These are phyloP conservation scores for Russula abietina DNA, from an alignment of 768 basidiomycete genomes.

Conservation along the genomic window DNA sequence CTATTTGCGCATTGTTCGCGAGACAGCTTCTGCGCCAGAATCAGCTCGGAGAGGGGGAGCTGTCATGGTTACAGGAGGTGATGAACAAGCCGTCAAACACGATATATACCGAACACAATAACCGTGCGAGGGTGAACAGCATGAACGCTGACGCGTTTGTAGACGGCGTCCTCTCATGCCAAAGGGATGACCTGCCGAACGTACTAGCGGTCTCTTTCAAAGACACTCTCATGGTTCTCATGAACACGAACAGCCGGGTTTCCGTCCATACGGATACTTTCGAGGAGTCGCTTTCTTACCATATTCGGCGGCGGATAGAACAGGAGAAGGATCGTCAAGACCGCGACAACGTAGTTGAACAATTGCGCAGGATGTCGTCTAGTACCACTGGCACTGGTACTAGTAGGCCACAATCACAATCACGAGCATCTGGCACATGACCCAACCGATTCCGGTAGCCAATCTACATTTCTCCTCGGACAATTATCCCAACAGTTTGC, in stretches of 20 bases:
- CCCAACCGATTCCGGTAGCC: background rate
- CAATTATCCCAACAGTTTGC: constrained; percentile 14
- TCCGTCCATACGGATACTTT: background rate
- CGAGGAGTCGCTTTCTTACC: background rate
- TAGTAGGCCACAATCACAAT: background rate
- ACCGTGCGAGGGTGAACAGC: background rate
- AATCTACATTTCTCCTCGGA: constrained; percentile 6
- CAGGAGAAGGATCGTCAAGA: background rate
- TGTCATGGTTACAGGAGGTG: background rate
- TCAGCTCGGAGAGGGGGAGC: background rate
- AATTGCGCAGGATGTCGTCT: background rate
- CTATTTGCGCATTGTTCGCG: background rate
- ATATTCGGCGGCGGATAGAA: background rate
- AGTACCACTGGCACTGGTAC: background rate
- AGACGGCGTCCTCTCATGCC: background rate
- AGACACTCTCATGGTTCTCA: constrained; percentile 7
- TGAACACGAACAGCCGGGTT: background rate
- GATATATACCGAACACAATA: background rate
- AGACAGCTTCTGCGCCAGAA: background rate
- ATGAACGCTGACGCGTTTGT: background rate
- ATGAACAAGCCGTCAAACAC: background rate
- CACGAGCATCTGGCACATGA: background rate
- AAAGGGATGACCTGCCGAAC: background rate
- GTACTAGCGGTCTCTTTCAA: background rate
- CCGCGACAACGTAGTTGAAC: background rate